Base-by-base conservation (phyloP, 2,329 filamentous ascomycete species). In the Aspergillus sp. region DNA sequence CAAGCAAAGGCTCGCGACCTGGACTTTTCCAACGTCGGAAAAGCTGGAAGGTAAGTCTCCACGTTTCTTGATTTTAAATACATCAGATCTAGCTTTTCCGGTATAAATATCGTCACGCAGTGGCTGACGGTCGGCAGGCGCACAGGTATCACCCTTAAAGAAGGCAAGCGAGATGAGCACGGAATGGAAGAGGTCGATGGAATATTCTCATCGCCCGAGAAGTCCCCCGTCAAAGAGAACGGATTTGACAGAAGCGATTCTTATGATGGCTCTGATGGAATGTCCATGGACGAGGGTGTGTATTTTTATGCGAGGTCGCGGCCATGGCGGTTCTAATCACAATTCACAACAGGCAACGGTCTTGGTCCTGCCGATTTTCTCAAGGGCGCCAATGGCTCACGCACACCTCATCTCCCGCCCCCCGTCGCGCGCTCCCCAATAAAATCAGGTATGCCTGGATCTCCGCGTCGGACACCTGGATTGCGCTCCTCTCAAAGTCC, bases 101-200 rank as follows among this genome's bases (percentile, higher is more conserved):
- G 15, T 45, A 38, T 17, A 23, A 22, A 22, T 15, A 17, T 25
- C 9, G 22, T 19, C 23, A 7, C 25, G 55, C n/a, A 17, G 17
- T 45, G 38, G 49, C 45, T 59, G 30, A 59, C 51, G 54, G 68
- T 59, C 19, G 55, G 54, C 69, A 97, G 94, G 69, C 96, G 96
- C 84, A 99, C 95, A 0, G 95, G 95, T 49, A 85, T 96, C 28
- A 90, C 88, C 1, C 79, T 98, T 34, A 87, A 88, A 71, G 92
- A 97, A 59, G 92, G 92, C 56, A 82, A 89, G 63, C 90, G 92
- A 79, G 94, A 98, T 79, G 93, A 96, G 75, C 84, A 97, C 83
- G 95, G 94, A 76, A 88, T 99, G 82, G 92, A 97, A 75, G 90
- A 91, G 41, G 85, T 97, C 61, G 91, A 94, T 41, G 87, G 87